These are phyloP conservation scores for Evansstolkia leycettana DNA, from an alignment of 495 filamentous ascomycete genomes.

Conservation along the genomic window DNA sequence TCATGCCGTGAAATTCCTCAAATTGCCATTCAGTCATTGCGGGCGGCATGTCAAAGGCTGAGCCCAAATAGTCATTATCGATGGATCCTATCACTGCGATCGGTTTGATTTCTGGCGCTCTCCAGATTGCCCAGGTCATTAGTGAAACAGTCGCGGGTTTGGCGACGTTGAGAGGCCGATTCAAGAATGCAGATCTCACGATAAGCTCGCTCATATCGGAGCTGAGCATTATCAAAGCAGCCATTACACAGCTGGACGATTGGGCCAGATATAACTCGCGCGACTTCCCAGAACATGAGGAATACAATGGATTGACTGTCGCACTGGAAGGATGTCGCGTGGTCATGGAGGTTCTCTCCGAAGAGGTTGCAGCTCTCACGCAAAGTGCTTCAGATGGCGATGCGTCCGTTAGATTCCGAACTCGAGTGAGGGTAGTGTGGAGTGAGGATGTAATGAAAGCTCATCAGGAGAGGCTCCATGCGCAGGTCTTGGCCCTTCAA, in stretches of 20 bases:
- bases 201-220: constrained; percentile 28
- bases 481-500: constrained; percentile 30
- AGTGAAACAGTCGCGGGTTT: constrained; percentile 22
- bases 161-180: constrained; percentile 23
- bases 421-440: constrained; percentile 22
- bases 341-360: constrained; percentile 26
- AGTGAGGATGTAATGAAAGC: constrained; percentile 31
- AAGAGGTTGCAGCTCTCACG: constrained; percentile 22
- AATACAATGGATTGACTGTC: constrained; percentile 22
- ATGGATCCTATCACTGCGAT: constrained; percentile 25
- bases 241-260: constrained; percentile 28
- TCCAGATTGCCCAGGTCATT: constrained; percentile 17
- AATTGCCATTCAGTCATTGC: too few species aligned
- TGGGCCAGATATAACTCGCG: constrained; percentile 15
- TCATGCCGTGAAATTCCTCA: too few species aligned
- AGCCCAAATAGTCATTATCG: not conserved
- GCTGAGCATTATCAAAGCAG: constrained; percentile 25
- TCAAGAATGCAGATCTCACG: constrained; percentile 27
- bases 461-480: constrained; percentile 25
- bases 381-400: constrained; percentile 7
- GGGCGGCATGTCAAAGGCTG: too few species aligned
- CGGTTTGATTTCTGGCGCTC: constrained; percentile 15
- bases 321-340: constrained; percentile 29
- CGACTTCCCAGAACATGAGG: constrained; percentile 12
- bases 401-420: constrained; percentile 10